Base-by-base conservation (phyloP, 495 filamentous ascomycete species). In the Tuber calosporum region DNA sequence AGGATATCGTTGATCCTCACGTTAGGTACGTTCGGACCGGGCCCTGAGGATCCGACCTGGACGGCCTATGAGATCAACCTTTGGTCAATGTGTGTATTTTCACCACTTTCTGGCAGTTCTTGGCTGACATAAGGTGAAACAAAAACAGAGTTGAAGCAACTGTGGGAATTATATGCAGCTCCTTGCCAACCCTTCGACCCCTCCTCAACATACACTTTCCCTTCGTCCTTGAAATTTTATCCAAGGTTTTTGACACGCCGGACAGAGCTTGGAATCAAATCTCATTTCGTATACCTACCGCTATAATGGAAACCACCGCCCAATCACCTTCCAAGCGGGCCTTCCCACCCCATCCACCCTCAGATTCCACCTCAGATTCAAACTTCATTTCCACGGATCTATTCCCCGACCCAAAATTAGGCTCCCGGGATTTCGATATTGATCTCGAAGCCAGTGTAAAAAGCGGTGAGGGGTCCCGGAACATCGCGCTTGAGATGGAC, bases 81-180 rank as follows among this genome's bases (percentile, higher is more conserved):
- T 58, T 69, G 67, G 41, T 69, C 43, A 2, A 53, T 69, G 72
- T 69, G 42, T 1, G 26, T 62, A 62, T 13, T 62, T 30, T 62
- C 3, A 13, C 11, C 26, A 30, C 13, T 6, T 6, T 19, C 4
- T 9, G 11, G 26, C 11, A 62, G 53, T 26, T 62, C 53, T 17
- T 17, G 26, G 30, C 53, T 62, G 26, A 62, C 26, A 17, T 34
- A 17, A 34, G 13, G 53, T 62, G 53, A 34, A 62, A 34, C 26
- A 36, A 68, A 43, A 42, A 37, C 36, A 73, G 71, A 26, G 66
- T 73, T 22, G 71, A 73, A 45, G 66, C 40, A 41, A 69, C 30
- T 3, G 38, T 73, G 20, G 71, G 19, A 13, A 73, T 73, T 26
- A 69, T 69, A 26, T 73, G 71, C 19, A 68, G 71, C 39, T 73